Evolutionary conservation across 768 basidiomycete genomes (phyloP).

Genomic region (Boletales sp.): DNA sequence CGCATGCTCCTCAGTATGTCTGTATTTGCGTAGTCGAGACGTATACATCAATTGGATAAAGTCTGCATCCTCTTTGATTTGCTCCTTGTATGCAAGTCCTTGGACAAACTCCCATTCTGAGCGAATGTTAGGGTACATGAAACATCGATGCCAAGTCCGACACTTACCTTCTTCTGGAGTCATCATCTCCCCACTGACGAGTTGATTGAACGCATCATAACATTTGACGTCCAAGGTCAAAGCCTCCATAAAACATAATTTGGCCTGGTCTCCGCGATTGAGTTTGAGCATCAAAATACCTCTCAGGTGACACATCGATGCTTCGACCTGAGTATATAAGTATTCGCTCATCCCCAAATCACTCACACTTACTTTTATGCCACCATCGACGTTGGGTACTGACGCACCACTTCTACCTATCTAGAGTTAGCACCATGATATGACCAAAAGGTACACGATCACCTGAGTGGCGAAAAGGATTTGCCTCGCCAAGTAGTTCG

Average conservation of each 20-base stretch:
- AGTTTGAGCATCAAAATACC: slow-evolving; percentile 93
- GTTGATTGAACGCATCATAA: slow-evolving; percentile 90
- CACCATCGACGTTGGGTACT: slow-evolving; percentile 84
- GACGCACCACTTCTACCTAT: slow-evolving; percentile 62
- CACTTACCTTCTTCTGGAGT: slow-evolving; percentile 87
- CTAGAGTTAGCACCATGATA: slow-evolving; percentile 6
- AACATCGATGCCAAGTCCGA: background rate
- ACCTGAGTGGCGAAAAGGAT: slow-evolving; percentile 80
- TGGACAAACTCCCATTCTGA: slow-evolving; percentile 97
- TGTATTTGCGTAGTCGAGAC: slow-evolving; percentile 86
- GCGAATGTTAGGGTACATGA: slow-evolving; percentile 4
- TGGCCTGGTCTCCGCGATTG: slow-evolving; percentile 86
- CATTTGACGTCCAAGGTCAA: slow-evolving; percentile 93
- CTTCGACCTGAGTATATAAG: slow-evolving; percentile 69
- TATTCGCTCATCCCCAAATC: background rate
- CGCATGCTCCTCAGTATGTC: slow-evolving; percentile 78
- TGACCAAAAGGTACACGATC: slow-evolving; percentile 8
- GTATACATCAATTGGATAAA: slow-evolving; percentile 94
- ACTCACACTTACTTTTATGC: slow-evolving; percentile 72
- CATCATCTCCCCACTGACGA: slow-evolving; percentile 95
- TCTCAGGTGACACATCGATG: slow-evolving; percentile 94
- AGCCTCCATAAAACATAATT: slow-evolving; percentile 94
- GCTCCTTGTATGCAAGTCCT: slow-evolving; percentile 73
- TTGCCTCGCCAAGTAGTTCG: slow-evolving; percentile 90
- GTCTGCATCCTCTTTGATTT: slow-evolving; percentile 83